Base-by-base conservation (phyloP, 805 yeast genomes). In the Wickerhamiella spandovensis region DNA sequence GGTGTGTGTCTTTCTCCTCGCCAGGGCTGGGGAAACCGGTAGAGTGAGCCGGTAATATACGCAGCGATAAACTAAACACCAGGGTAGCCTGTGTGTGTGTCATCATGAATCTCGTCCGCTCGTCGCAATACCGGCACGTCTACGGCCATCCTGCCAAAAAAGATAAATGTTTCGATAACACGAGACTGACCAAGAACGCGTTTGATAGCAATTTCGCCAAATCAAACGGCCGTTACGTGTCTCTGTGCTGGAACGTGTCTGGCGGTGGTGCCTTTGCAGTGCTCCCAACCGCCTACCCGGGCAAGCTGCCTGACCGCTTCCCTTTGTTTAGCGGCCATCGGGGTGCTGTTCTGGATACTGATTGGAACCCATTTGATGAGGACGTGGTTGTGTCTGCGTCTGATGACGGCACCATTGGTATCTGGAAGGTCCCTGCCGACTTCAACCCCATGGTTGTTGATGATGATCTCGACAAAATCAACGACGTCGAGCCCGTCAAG, bases 221-320 rank as follows among this genome's bases (percentile, higher is more conserved):
- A 61, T 77, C 84, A 56, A 92, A 92, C 64, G 90, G 96, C 38
- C 82, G 83, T 64, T 92, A 78, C 61, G 67, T 92, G 42, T 75
- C 95, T 0, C 82, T 88, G 56, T 88, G 86, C 65, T 88, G 96
- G 95, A 87, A 85, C 52, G 74, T 96, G 30, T 82, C 95, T 10
- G 97, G 97, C 41, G 97, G 97, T 55, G 99, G 99, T 48, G 94
- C 97, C 0, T 89, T 92, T 71, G 96, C 95, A 1, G 84, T 94
- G 12, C 79, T 92, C 53, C 98, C 98, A 1, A 70, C 86, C 23
- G 64, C 65, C 8, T 96, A 90, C 65, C 81, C 78, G 18, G 97
- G 98, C 9, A 92, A 89, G 64, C 81, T 89, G 7, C 97, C 96
- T 3, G 99, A 92, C 59, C 78, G 82, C 53, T 89, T 88, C 46